These are phyloP conservation scores for Dichomitus squalens DNA, from an alignment of 1,284 basidiomycete genomes.

Conservation along the genomic window DNA sequence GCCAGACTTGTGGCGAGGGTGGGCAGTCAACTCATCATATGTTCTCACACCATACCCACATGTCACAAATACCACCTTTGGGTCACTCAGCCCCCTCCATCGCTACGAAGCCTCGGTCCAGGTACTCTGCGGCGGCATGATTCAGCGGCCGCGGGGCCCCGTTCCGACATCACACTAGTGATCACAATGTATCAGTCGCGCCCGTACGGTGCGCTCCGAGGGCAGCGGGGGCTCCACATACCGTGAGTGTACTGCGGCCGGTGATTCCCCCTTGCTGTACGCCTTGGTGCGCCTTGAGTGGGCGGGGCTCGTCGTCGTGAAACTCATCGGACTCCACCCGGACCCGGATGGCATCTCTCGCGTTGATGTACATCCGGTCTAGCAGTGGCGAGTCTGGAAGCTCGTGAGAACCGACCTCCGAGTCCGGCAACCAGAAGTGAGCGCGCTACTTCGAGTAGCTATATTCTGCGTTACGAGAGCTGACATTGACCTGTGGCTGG, in stretches of 20 bases:
- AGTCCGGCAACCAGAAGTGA: slow-evolving; percentile 79
- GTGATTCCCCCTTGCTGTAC: slow-evolving; percentile 54
- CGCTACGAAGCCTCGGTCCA: too few relatives aligned
- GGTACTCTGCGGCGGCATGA: too few relatives aligned
- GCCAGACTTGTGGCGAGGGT: too few relatives aligned
- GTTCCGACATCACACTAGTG: slow-evolving; percentile 81
- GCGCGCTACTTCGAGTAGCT: slow-evolving; percentile 83
- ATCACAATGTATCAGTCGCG: not conserved
- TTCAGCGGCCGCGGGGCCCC: slow-evolving; percentile 86
- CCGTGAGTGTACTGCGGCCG: slow-evolving; percentile 78
- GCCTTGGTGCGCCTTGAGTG: slow-evolving; percentile 72
- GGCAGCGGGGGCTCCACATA: slow-evolving; percentile 43
- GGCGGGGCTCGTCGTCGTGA: slow-evolving; percentile 89
- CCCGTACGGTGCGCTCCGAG: not conserved
- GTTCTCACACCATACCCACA: too few relatives aligned
- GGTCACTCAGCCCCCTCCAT: slow-evolving; percentile 35
- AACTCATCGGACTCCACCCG: slow-evolving; percentile 89
- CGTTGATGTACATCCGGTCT: slow-evolving; percentile 86
- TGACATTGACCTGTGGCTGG: slow-evolving; percentile 1
- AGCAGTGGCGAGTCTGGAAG: slow-evolving; percentile 68
- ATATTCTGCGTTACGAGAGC: slow-evolving; percentile 3
- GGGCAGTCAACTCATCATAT: too few relatives aligned
- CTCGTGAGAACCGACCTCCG: slow-evolving; percentile 57
- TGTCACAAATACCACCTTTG: too few relatives aligned
- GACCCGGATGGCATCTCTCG: slow-evolving; percentile 83